These are phyloP conservation scores for Calvatia gigantea DNA, from an alignment of 768 basidiomycete genomes.

Conservation along the genomic window DNA sequence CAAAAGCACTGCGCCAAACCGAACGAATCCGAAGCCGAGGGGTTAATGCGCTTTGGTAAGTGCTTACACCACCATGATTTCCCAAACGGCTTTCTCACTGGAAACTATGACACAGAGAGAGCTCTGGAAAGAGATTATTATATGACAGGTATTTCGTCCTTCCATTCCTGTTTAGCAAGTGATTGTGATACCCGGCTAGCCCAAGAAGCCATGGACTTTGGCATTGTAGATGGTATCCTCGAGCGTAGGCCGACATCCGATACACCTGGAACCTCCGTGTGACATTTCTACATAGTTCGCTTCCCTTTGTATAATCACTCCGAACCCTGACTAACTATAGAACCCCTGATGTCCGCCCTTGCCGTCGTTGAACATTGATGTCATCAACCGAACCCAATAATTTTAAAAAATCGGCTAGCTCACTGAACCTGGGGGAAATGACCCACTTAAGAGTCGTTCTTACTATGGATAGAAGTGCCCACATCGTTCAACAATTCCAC, in stretches of 20 bases:
- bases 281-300: conserved; percentile 3
- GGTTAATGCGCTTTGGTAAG: conserved; percentile 77
- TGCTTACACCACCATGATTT: conserved; percentile 15
- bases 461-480: not conserved
- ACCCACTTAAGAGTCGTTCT: not conserved
- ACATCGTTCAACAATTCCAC: no score
- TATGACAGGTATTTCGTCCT: conserved; percentile 67
- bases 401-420: not conserved
- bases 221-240: conserved; percentile 90
- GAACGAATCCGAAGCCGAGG: conserved; percentile 61
- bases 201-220: conserved; percentile 85
- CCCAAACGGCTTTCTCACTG: conserved; percentile 13
- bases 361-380: not conserved
- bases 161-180: conserved; percentile 18
- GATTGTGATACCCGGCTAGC: conserved; percentile 40
- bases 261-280: conserved; percentile 12
- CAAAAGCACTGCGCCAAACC: conserved; percentile 75
- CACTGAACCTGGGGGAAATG: not conserved
- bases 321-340: not conserved
- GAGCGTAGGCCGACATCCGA: conserved; percentile 62
- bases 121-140: conserved; percentile 95
- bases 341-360: not conserved
- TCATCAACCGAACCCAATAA: not conserved
- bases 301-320: conserved; percentile 9
- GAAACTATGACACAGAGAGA: conserved; percentile 50